A percentile compares a stretch with the other conserved stretches of the same genome.
Conservation (phyloP, 805 yeast species). For the Saccharomycopsis sp. region DNA sequence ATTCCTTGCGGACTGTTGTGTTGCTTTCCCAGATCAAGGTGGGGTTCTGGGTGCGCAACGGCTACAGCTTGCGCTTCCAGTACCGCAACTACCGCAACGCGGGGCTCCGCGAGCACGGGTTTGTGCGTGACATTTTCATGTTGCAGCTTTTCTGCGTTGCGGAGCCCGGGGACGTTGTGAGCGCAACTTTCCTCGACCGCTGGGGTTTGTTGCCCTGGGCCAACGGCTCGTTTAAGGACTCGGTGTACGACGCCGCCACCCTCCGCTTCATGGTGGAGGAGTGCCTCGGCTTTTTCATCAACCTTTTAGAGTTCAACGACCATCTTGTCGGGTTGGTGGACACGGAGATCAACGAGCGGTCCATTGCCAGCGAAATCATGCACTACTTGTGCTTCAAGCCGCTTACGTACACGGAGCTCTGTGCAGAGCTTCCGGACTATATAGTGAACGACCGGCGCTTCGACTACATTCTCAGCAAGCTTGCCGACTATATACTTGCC, state of each 20-base stretch:
- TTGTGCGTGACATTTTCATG: slow-evolving; percentile 66
- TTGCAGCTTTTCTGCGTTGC: slow-evolving; percentile 55
- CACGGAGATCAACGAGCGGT: slow-evolving; percentile 40
- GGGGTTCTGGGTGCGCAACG: slow-evolving; percentile 94
- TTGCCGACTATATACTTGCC: slow-evolving; percentile 61
- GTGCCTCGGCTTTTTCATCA: slow-evolving; percentile 34
- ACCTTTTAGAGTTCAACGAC: slow-evolving; percentile 24
- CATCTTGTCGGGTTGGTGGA: slow-evolving; percentile 46
- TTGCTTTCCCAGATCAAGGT: slow-evolving; percentile 76
- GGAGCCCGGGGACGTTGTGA: slow-evolving; percentile 45
- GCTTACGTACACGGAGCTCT: slow-evolving; percentile 62
- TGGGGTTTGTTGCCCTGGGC: slow-evolving; percentile 64
- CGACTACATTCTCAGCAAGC: slow-evolving; percentile 49
- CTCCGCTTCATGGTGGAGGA: slow-evolving; percentile 72
- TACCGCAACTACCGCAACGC: slow-evolving; percentile 70
- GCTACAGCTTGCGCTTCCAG: slow-evolving; percentile 73
- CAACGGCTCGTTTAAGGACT: slow-evolving; percentile 33
- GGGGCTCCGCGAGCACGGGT: slow-evolving; percentile 78
- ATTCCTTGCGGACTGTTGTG: slow-evolving; percentile 71
- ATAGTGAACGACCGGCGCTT: slow-evolving; percentile 66
- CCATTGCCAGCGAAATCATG: slow-evolving; percentile 64
- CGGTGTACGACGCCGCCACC: slow-evolving; percentile 33
- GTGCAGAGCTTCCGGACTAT: slow-evolving; percentile 68
- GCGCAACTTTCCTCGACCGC: slow-evolving; percentile 53
- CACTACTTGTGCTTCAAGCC: slow-evolving; percentile 78